Percentiles rank a stretch among this genome's conserved stretches.
phyloP scores from a whole-genome alignment of 2,329 filamentous ascomycete species.

The Ceratocystiopsis brevicomis region DNA sequence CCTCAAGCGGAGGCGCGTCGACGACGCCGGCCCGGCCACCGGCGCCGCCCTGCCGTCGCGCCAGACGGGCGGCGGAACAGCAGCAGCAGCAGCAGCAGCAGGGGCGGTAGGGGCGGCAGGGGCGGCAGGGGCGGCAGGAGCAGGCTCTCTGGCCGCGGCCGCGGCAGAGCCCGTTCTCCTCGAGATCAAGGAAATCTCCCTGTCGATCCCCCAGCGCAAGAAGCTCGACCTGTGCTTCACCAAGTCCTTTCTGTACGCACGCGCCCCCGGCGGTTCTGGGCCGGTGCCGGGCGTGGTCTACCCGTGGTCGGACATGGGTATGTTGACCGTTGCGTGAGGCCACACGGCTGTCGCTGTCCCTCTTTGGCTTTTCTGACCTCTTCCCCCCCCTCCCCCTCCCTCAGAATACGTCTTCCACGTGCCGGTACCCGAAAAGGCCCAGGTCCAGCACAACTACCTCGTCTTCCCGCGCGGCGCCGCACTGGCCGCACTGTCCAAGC shows the following conservation, averaged over 20 bases:
- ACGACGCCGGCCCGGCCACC: constrained; percentile 14
- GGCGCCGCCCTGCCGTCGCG: constrained; percentile 8
- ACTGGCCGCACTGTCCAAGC: constrained; percentile 17
- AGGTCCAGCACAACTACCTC: constrained; percentile 47
- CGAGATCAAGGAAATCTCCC: constrained; percentile 45
- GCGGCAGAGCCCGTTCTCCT: constrained; percentile 33
- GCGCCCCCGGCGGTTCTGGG: constrained; percentile 28
- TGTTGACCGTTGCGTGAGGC: constrained; percentile 7
- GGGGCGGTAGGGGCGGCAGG: constrained; percentile 1
- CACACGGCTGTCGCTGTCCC: too few species aligned
- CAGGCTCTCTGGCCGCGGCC: constrained; percentile 6
- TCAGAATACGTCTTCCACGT: constrained; percentile 44
- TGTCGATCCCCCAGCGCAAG: constrained; percentile 49
- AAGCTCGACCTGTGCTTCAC: constrained; percentile 49
- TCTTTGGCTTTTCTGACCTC: not conserved
- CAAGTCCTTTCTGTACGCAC: constrained; percentile 37
- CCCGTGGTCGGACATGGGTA: constrained; percentile 44
- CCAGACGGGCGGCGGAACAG: not conserved
- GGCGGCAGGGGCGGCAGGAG: not conserved
- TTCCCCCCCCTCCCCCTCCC: not conserved
- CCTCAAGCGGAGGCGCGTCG: constrained; percentile 33
- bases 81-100: not conserved
- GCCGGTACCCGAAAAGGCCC: constrained; percentile 45
- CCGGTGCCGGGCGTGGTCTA: constrained; percentile 36
- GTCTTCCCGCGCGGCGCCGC: constrained; percentile 38